Evolutionary conservation across 352 stramenopile genomes (phyloP), one percentile per base, ranked within the genome.

Genomic region (Chrysophaeum taylorii): DNA sequence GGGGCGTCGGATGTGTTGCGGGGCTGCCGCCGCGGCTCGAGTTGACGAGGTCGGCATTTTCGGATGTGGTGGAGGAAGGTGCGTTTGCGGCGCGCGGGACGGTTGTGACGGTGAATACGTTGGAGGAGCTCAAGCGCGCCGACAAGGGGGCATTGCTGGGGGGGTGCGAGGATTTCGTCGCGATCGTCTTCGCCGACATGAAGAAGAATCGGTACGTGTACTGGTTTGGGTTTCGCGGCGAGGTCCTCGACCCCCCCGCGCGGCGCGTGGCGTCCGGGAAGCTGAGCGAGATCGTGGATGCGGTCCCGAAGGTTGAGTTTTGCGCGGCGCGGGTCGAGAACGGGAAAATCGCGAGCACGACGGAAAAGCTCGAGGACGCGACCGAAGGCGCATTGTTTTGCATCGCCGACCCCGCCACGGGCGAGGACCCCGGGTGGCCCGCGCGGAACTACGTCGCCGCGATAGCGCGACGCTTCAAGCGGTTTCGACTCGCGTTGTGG

Each of bases 181-280:
- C 95, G 23, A 63, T 95, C 64, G 90, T 85, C 4, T 96, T 94
- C 75, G 90, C 90, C 18, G 91, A 97, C 68, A 74, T 96, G 29
- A 96, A 96, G 79, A 88, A 85, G 64, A 90, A 95, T 74, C 85
- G 82, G 73, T 97, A 94, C 73, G 70, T 94, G 43, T 95, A 96
- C 76, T 96, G 91, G 89, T 94, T 95, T 53, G 88, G 81, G 7
- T 95, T 95, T 68, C 89, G 90, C 23, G 89, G 87, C 7, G 68
- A 94, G 7, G 80, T 78, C 16, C 79, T 82, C 21, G 42, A 73
- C 29, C 57, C 57, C 12, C 33, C 57, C 33, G 33, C 35, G 31
- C 2, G 5, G 33, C 12, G 14, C 33, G 18, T 36, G 57, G n/a
- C n/a, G n/a, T n/a, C n/a, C n/a, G n/a, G n/a, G n/a, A n/a, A n/a